Evolutionary conservation across 2,329 filamentous ascomycete species (phyloP), one percentile per base, ranked within the genome.

Genomic region (Blastomyces gilchristii): DNA sequence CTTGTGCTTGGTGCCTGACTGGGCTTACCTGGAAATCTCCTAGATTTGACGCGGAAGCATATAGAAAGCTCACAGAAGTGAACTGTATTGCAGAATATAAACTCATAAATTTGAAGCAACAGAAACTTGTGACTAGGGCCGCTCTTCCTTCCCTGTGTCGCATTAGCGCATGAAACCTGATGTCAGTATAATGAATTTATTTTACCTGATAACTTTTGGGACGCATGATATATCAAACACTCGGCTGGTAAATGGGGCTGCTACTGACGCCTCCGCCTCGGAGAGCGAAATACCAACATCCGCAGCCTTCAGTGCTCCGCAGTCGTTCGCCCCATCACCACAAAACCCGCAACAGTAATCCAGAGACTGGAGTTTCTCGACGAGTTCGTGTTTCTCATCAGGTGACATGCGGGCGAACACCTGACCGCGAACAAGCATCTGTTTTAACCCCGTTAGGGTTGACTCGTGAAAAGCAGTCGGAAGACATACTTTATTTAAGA

Each of bases 51-150:
- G 89, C 95, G 8, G 87, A 91, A 7, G 91, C 90, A 75, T 99
- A 99, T 18, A 99, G 82, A 73, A 99, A 97, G 81, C 89, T 96
- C 71, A 99, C 95, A 0, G 90, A 91, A 8, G 91, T 96, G 79
- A 99, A 99, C 75, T 99, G 94, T 68, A 99, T 99, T n/a, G 94
- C 93, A 2, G 92, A 97, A 79, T 99, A 99, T 67, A 99, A 78
- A 70, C 90, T 95, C 95, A 99, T 99, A 77, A 96, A 99, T 79
- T 97, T 99, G 83, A 99, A 99, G 79, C 94, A 99, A 78, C 90
- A 95, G 79, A 99, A 99, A 76, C 91, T 96, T 14, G 94, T 99
- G n/a, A 97, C 92, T 43, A 99, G 82, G 43, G 95, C 90, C 25
- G 93, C 93, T 66, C 95, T 87, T 25, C 94, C 94, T 79, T 99